A percentile compares a stretch with the other conserved stretches of the same genome.
Evolutionary conservation across 2,329 filamentous ascomycete species (phyloP).

Genomic region (Phialophora expanda): DNA sequence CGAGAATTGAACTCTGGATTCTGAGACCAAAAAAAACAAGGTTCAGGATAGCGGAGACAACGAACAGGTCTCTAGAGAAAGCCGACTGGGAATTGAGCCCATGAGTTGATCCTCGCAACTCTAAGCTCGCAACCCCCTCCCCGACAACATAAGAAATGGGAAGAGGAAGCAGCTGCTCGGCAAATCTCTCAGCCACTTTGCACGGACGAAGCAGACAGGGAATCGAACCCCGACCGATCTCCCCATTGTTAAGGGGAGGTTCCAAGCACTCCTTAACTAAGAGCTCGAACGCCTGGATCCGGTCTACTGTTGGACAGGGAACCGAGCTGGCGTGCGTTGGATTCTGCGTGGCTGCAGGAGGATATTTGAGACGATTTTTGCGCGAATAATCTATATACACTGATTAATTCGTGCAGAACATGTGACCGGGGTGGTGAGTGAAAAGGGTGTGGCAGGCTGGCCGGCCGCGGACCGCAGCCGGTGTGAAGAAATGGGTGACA

Average conservation of each 20-base stretch:
- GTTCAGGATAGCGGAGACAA: background rate
- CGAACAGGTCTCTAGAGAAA: background rate
- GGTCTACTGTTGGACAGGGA: conserved; percentile 1
- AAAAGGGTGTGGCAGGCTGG: background rate
- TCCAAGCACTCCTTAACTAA: conserved; percentile 7
- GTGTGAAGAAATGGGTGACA: background rate
- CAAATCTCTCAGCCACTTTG: background rate
- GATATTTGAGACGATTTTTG: background rate
- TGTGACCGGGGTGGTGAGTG: background rate
- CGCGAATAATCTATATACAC: background rate
- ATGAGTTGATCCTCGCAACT: background rate
- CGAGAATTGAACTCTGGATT: background rate
- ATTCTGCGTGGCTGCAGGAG: background rate
- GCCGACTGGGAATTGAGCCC: conserved; percentile 7
- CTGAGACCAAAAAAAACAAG: background rate
- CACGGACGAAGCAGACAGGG: conserved; percentile 6
- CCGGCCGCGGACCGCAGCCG: too few relatives aligned
- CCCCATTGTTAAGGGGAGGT: background rate
- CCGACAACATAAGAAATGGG: conserved; percentile 2
- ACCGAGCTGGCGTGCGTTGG: background rate
- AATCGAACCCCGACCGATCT: conserved; percentile 1
- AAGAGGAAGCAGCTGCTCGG: background rate
- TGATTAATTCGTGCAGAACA: background rate
- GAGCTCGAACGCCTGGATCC: background rate
- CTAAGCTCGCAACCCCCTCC: background rate